Evolutionary conservation across 2,329 filamentous ascomycete genomes (phyloP).

Genomic region (Aspergillus tanneri): DNA sequence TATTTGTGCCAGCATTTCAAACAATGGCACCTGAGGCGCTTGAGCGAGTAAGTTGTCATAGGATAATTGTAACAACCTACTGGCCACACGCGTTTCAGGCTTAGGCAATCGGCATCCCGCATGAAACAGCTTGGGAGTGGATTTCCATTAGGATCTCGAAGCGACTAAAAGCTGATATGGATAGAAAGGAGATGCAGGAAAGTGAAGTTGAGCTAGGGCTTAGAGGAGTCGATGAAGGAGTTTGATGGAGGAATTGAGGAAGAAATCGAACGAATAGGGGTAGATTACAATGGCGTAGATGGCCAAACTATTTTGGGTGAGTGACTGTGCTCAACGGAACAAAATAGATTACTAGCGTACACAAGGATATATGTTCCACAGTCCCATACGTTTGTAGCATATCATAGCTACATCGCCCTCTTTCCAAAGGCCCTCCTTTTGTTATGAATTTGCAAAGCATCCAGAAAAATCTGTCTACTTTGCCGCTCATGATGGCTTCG

Average conservation of each 20-base stretch:
- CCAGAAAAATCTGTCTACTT: not conserved
- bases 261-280: too few relatives aligned
- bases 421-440: too few relatives aligned
- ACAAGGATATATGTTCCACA: too few relatives aligned
- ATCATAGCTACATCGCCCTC: too few relatives aligned
- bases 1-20: constrained; percentile 32
- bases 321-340: too few relatives aligned
- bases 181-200: not conserved
- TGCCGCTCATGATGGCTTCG: not conserved
- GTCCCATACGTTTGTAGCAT: too few relatives aligned
- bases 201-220: too few relatives aligned
- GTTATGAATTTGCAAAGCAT: not conserved
- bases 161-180: not conserved
- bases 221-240: too few relatives aligned
- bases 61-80: constrained; percentile 31
- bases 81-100: constrained; percentile 34
- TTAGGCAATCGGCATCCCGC: not conserved
- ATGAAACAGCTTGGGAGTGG: not conserved
- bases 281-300: too few relatives aligned
- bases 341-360: too few relatives aligned
- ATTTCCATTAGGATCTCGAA: not conserved
- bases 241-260: too few relatives aligned
- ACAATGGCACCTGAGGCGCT: constrained; percentile 34
- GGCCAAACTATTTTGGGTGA: too few relatives aligned
- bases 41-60: constrained; percentile 37